phyloP scores from a whole-genome alignment of 2,329 filamentous ascomycete genomes.

The Penicillium sp. region DNA sequence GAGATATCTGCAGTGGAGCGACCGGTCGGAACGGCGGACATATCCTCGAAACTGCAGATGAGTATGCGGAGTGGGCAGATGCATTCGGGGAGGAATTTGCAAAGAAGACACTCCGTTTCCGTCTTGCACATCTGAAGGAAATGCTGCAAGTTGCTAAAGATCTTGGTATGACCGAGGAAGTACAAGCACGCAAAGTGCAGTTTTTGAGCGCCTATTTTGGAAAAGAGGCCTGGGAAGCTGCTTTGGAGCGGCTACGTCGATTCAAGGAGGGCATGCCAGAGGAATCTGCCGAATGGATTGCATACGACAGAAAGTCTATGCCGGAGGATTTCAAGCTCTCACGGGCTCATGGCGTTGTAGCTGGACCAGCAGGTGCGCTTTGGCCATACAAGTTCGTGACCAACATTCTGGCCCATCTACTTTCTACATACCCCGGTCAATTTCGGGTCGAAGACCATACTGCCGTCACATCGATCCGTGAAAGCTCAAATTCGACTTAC shows the following conservation, averaged over 20 bases:
- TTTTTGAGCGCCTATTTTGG: slow-evolving; percentile 35
- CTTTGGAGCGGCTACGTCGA: slow-evolving; percentile 22
- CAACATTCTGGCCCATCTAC: slow-evolving; percentile 23
- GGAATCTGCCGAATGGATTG: slow-evolving; percentile 31
- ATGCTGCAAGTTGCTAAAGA: slow-evolving; percentile 25
- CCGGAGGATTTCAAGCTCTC: slow-evolving; percentile 29
- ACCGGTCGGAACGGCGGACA: slow-evolving; percentile 41
- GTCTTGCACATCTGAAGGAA: slow-evolving; percentile 28
- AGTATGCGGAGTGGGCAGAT: slow-evolving; percentile 24
- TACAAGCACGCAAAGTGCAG: slow-evolving; percentile 31
- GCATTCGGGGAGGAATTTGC: slow-evolving; percentile 24
- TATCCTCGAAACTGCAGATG: slow-evolving; percentile 33
- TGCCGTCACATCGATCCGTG: slow-evolving; percentile 17
- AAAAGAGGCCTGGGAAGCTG: slow-evolving; percentile 26
- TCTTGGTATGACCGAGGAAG: slow-evolving; percentile 23
- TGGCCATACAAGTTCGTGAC: slow-evolving; percentile 41
- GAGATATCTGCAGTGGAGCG: slow-evolving; percentile 36
- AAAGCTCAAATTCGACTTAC: neutral
- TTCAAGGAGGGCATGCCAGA: slow-evolving; percentile 33
- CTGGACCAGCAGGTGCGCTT: slow-evolving; percentile 33
- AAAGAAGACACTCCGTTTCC: slow-evolving; percentile 26
- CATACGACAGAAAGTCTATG: slow-evolving; percentile 27
- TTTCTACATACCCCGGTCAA: slow-evolving; percentile 38
- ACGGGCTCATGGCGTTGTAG: slow-evolving; percentile 27
- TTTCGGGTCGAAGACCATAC: slow-evolving; percentile 32